A percentile compares a stretch with the other conserved stretches of the same genome.
phyloP scores from a whole-genome alignment of 1,284 basidiomycete genomes.

The Boletus sp. region DNA sequence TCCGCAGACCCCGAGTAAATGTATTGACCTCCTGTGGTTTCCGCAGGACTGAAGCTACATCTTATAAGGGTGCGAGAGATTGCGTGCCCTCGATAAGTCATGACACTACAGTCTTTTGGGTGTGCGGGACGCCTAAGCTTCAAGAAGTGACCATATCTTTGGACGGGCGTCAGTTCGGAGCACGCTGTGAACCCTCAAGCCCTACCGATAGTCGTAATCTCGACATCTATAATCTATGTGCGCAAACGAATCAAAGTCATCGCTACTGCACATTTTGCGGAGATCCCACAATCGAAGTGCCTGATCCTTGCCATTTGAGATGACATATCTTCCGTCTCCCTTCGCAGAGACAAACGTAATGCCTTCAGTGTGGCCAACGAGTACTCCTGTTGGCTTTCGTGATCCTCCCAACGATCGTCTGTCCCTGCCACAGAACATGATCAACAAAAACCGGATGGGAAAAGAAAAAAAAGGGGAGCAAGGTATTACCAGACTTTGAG shows the following conservation, averaged over 20 bases:
- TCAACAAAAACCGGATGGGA: not conserved
- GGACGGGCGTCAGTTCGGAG: slow-evolving; percentile 9
- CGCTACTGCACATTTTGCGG: slow-evolving; percentile 81
- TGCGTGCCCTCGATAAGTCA: slow-evolving; percentile 91
- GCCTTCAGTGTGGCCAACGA: slow-evolving; percentile 94
- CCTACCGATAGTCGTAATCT: slow-evolving; percentile 79
- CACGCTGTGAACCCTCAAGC: not conserved
- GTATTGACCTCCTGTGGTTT: slow-evolving; percentile 90
- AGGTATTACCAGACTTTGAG: slow-evolving; percentile 85
- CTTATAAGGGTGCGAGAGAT: slow-evolving; percentile 93
- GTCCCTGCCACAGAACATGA: slow-evolving; percentile 59
- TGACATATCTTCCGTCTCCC: slow-evolving; percentile 92
- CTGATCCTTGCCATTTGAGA: slow-evolving; percentile 98
- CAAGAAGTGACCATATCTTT: slow-evolving; percentile 63
- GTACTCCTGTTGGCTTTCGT: slow-evolving; percentile 83
- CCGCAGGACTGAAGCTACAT: slow-evolving; percentile 90
- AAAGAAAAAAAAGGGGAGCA: not conserved
- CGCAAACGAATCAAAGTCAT: slow-evolving; percentile 61
- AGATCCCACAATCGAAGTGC: slow-evolving; percentile 91
- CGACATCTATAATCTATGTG: slow-evolving; percentile 55
- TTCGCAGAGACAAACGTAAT: slow-evolving; percentile 85
- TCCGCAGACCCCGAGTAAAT: slow-evolving; percentile 91
- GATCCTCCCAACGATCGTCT: slow-evolving; percentile 81
- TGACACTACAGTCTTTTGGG: slow-evolving; percentile 89
- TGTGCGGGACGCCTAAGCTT: slow-evolving; percentile 65